Conservation (phyloP, 2,329 filamentous ascomycete species). For the Venturiaceae sp. region DNA sequence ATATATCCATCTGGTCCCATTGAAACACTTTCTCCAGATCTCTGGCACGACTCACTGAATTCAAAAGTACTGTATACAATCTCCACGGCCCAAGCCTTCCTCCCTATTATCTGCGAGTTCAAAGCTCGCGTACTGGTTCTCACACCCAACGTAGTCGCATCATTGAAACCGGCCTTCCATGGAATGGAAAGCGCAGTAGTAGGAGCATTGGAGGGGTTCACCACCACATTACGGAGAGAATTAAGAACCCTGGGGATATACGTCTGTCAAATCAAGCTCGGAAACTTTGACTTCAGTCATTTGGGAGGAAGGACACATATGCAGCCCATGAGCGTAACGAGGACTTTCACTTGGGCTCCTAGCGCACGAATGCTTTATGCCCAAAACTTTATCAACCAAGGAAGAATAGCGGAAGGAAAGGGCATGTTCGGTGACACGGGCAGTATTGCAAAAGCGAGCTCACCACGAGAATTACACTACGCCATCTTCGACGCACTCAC, state of each 20-base stretch:
- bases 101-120: constrained; percentile 45
- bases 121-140: constrained; percentile 63
- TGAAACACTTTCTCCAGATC: constrained; percentile 72
- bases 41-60: constrained; percentile 84
- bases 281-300: constrained; percentile 75
- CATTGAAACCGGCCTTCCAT: constrained; percentile 69
- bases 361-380: constrained; percentile 24
- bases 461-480: constrained; percentile 70
- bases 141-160: constrained; percentile 71
- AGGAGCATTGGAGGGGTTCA: constrained; percentile 78
- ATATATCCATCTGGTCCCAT: constrained; percentile 74
- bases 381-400: constrained; percentile 26
- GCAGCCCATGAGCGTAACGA: constrained; percentile 16
- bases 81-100: constrained; percentile 76
- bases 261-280: constrained; percentile 81
- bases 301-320: constrained; percentile 30
- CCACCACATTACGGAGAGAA: constrained; percentile 70
- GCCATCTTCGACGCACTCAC: constrained; percentile 85
- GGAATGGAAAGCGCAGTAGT: constrained; percentile 80
- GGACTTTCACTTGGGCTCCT: constrained; percentile 27
- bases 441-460: constrained; percentile 5
- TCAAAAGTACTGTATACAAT: constrained; percentile 86
- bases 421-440: constrained; percentile 36
- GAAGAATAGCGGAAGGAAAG: constrained; percentile 33
- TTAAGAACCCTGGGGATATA: constrained; percentile 65